phyloP scores from a whole-genome alignment of 352 stramenopile species.

The Aphanomyces euteiches region DNA sequence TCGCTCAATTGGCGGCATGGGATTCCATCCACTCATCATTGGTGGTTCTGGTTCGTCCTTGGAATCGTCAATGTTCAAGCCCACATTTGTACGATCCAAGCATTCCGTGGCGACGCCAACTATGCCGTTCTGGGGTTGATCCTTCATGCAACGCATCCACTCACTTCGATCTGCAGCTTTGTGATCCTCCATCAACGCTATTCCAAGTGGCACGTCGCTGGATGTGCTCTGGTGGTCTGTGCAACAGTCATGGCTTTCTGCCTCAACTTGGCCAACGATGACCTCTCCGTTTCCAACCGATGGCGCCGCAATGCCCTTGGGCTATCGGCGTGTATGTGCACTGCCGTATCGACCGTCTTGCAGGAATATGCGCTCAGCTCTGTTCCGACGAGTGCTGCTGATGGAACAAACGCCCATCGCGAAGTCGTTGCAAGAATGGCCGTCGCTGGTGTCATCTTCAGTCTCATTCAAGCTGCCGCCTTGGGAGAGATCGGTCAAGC shows the following conservation, averaged over 20 bases:
- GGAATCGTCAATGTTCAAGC: conserved; percentile 56
- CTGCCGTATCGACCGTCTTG: conserved; percentile 66
- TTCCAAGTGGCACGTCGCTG: conserved; percentile 48
- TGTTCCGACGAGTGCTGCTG: conserved; percentile 35
- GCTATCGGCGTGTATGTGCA: conserved; percentile 48
- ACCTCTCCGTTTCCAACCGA: conserved; percentile 41
- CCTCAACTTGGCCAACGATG: conserved; percentile 46
- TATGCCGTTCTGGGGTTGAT: conserved; percentile 60
- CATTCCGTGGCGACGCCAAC: conserved; percentile 60
- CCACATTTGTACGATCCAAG: conserved; percentile 69
- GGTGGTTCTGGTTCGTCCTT: conserved; percentile 63
- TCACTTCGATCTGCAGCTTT: conserved; percentile 62
- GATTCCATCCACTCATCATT: conserved; percentile 39
- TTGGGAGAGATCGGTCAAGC: conserved; percentile 42
- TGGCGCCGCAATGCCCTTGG: conserved; percentile 36
- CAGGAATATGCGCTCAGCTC: conserved; percentile 66
- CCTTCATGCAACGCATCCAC: conserved; percentile 62
- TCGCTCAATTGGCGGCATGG: conserved; percentile 44
- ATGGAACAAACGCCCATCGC: conserved; percentile 41
- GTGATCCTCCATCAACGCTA: conserved; percentile 67
- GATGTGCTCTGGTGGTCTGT: conserved; percentile 44
- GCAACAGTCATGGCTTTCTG: conserved; percentile 58
- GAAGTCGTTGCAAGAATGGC: conserved; percentile 52
- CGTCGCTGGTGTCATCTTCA: conserved; percentile 50
- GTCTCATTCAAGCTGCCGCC: conserved; percentile 48